phyloP scores from a whole-genome alignment of 495 filamentous ascomycete genomes.

The Neurospora sp. region DNA sequence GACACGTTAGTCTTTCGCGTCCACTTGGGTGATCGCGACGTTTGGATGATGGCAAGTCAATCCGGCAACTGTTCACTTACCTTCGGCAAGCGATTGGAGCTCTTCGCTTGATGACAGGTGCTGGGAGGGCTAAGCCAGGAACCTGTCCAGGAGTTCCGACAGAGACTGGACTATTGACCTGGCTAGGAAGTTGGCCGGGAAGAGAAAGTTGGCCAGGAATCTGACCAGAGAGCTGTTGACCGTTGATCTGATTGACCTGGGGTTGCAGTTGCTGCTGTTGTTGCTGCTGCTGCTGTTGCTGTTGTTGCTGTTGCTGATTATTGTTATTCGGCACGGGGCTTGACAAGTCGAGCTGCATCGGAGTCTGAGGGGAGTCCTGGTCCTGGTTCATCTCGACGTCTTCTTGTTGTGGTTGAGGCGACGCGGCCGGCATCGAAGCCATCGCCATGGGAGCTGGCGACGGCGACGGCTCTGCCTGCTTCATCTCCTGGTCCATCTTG shows the following conservation, averaged over 20 bases:
- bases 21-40: not conserved
- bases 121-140: not conserved
- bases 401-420: constrained; percentile 5
- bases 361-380: not conserved
- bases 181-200: not conserved
- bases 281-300: constrained; percentile 5
- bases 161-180: not conserved
- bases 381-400: not conserved
- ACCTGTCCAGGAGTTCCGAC: not conserved
- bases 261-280: not conserved
- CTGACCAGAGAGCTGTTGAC: not conserved
- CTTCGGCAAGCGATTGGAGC: constrained; percentile 41
- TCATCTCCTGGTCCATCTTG: constrained; percentile 19
- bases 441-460: not conserved
- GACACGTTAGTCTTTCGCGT: not conserved
- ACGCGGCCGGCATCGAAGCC: constrained; percentile 4
- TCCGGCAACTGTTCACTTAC: constrained; percentile 20
- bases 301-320: not conserved
- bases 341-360: not conserved
- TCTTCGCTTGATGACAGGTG: constrained; percentile 28
- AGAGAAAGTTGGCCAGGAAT: not conserved
- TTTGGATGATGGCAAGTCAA: not conserved
- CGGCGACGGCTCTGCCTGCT: constrained; percentile 5
- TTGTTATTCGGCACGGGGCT: not conserved
- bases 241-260: not conserved